Evolutionary conservation across 108 stramenopile genomes (phyloP).

Genomic region (Pseudonitzschia pungens): DNA sequence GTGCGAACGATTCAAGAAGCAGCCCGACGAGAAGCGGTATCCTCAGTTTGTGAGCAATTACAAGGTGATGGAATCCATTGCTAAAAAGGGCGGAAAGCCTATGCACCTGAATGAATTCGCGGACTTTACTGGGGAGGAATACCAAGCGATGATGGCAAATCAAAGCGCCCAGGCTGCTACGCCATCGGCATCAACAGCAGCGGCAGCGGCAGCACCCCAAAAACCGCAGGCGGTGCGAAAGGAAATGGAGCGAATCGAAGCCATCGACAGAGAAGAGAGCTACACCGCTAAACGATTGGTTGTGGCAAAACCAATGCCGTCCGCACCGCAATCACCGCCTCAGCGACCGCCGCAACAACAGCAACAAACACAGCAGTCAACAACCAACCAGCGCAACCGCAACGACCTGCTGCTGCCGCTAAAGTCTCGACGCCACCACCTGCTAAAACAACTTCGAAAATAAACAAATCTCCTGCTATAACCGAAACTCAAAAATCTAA

Average conservation of each 20-base stretch:
- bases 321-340: neutral
- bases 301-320: conserved; percentile 4
- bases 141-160: conserved; percentile 27
- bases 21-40: conserved; percentile 60
- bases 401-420: neutral
- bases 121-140: conserved; percentile 76
- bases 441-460: conserved; percentile 4
- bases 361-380: neutral
- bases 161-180: neutral
- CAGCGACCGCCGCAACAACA: conserved; percentile 6
- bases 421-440: neutral
- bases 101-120: conserved; percentile 74
- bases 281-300: conserved; percentile 47
- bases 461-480: neutral
- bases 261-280: conserved; percentile 67
- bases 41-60: conserved; percentile 67
- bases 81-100: conserved; percentile 63
- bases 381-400: neutral
- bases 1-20: conserved; percentile 73
- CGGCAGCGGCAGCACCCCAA: conserved; percentile 57
- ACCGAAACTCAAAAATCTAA: neutral
- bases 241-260: conserved; percentile 63
- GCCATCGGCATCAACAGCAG: conserved; percentile 27
- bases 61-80: conserved; percentile 74
- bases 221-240: conserved; percentile 56